Evolutionary conservation across 2,329 filamentous ascomycete species (phyloP).

Genomic region (Bipolaris oryzae): DNA sequence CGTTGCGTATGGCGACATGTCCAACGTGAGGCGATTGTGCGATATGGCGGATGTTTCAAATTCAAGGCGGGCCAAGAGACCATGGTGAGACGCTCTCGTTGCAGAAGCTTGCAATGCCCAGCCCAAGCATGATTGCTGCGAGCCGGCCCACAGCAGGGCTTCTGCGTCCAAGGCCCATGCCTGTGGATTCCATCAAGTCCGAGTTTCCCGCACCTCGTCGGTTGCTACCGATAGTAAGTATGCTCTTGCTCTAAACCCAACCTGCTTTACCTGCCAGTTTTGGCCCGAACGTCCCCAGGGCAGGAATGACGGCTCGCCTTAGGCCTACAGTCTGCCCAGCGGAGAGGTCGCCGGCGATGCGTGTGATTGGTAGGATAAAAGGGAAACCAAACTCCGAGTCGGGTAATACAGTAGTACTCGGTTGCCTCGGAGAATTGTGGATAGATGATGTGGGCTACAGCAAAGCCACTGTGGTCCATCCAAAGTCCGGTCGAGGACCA

Average conservation of each 20-base stretch:
- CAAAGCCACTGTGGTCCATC: too few species aligned
- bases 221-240: background rate
- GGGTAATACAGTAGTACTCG: background rate
- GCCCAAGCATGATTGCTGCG: background rate
- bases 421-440: background rate
- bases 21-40: conserved; percentile 17
- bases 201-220: background rate
- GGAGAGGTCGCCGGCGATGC: background rate
- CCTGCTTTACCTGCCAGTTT: background rate
- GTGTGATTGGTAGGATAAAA: background rate
- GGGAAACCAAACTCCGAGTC: background rate
- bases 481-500: too few species aligned
- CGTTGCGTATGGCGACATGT: conserved; percentile 16
- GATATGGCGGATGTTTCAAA: conserved; percentile 30
- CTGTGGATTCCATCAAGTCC: background rate
- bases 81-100: conserved; percentile 31
- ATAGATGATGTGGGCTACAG: background rate
- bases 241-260: background rate
- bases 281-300: background rate
- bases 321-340: background rate
- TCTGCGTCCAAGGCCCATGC: background rate
- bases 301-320: background rate
- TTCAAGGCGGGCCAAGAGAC: conserved; percentile 29
- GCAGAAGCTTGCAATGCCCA: conserved; percentile 15
- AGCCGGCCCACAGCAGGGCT: background rate